Evolutionary conservation across 164 flowering plant genomes (phyloP), one percentile per base, ranked within the genome.

Genomic region (Tinospora cordifolia): DNA sequence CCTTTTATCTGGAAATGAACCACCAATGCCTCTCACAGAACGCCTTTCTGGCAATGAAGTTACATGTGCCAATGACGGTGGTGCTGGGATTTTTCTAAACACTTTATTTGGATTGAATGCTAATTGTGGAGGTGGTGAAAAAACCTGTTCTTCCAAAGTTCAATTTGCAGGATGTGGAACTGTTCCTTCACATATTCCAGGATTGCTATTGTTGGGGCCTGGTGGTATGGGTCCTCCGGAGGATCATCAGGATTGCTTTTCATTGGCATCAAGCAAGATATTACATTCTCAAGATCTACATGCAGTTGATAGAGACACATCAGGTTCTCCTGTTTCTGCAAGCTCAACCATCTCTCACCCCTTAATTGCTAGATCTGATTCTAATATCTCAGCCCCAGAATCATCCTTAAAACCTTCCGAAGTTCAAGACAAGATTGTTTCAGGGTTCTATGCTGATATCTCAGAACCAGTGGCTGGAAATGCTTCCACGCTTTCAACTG

Each of bases 131-230:
- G 59, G 17, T 51, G 59, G 21, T 51, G 59, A 51, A 51, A 51
- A 22, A 51, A 51, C 17, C n/a, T 41, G 46, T 41, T 40, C 9
- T 40, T 41, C 46, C 11, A 12, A 41, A 41, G 1, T 41, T 41
- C 46, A 41, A 1, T 41, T 41, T 41, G 1, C 46, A 1, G 59
- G 21, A n/a, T 51, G 59, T 51, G 59, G n/a, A 51, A 54, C 60
- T 65, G 90, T 84, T 62, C 81, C 86, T 2, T 81, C 83, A 62
- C 85, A 87, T 70, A 89, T 87, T 77, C 93, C 89, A 44, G 93
- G 88, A 30, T 88, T 96, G 12, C 92, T 84, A 74, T 73, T 88
- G 70, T 92, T 89, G 3, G 87, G 91, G 76, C 87, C 88, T 34
- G 75, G 88, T 62, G 87, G 76, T 62, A 81, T 81, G 81, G 78